phyloP scores from a whole-genome alignment of 345 rosid genomes.

The Cardamine chenopodiifolia region DNA sequence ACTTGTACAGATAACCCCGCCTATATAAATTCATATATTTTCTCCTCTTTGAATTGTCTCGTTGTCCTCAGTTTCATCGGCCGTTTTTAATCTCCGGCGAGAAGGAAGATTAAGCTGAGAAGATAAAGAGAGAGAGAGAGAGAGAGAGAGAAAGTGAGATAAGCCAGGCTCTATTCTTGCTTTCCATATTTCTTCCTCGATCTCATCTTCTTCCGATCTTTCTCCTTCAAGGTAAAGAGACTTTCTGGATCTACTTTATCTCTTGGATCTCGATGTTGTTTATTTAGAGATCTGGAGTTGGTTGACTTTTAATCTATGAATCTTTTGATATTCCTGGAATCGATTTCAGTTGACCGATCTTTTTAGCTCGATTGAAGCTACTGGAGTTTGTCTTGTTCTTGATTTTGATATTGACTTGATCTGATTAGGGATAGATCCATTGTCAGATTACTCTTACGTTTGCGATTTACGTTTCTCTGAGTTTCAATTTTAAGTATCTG shows the following conservation, averaged over 20 bases:
- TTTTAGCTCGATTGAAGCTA: slow-evolving; percentile 3
- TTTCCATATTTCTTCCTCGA: slow-evolving; percentile 31
- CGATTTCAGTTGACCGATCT: slow-evolving; percentile 30
- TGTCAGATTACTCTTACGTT: not conserved
- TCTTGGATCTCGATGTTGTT: slow-evolving; percentile 34
- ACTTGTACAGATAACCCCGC: slow-evolving; percentile 35
- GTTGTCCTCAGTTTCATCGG: slow-evolving; percentile 35
- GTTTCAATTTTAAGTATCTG: not conserved
- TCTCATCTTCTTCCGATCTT: slow-evolving; percentile 34
- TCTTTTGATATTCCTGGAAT: not conserved
- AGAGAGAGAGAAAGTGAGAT: not conserved
- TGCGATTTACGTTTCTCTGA: not conserved
- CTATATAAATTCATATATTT: slow-evolving; percentile 39
- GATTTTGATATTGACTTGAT: not conserved
- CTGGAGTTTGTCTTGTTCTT: not conserved
- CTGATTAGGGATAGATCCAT: slow-evolving; percentile 28
- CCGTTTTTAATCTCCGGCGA: slow-evolving; percentile 40
- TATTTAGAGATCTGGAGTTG: slow-evolving; percentile 25
- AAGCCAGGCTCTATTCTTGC: slow-evolving; percentile 5
- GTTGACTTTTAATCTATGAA: slow-evolving; percentile 24
- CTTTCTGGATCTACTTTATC: slow-evolving; percentile 38
- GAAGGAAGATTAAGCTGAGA: slow-evolving; percentile 13
- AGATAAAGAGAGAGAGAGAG: not conserved
- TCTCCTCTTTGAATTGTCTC: slow-evolving; percentile 37
- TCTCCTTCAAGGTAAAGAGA: slow-evolving; percentile 34